Evolutionary conservation across 805 yeast species (phyloP), one percentile per base, ranked within the genome.

Genomic region (Candida xiaguanensis): DNA sequence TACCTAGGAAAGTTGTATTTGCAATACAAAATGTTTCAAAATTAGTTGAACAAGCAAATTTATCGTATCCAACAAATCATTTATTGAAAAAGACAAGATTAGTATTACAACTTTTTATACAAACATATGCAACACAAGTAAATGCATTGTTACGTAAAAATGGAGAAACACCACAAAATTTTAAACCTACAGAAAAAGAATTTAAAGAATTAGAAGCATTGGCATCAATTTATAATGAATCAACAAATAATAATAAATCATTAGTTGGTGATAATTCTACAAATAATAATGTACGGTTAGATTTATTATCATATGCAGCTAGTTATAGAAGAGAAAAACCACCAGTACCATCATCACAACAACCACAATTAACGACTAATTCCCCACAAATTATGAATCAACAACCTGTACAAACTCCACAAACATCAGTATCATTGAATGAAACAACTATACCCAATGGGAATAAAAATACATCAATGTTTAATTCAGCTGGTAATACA

Each of bases 101-200:
- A 36, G 77, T 81, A 19, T 58, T 81, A 19, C 75, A 78, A 14
- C 56, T 81, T 22, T 81, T 80, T 47, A 67, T 76, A 12, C 83
- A 79, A 49, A 79, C 85, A 0, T 81, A 80, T 53, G 70, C 75
- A 1, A 71, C 72, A 26, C 83, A 79, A 53, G 70, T 80, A 41
- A 63, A 53, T 34, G 61, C 55, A 26, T 45, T 66, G 28, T 41
- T 66, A 14, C 43, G 44, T 19, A 52, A 50, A 14, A 38, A 31
- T 34, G 55, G 55, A 13, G 56, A 51, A 16, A 50, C 56, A 5
- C 55, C 56, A 11, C 46, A 46, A 16, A 54, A 52, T 39, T 50
- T 51, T 23, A 42, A 46, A 20, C 49, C 51, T 2, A 29, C 36
- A 12, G 31, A 47, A 32, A 43, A 41, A 31, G 60, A 56, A 18